Evolutionary conservation across 2,329 filamentous ascomycete genomes (phyloP).

Genomic region (Cercospora berteroae): DNA sequence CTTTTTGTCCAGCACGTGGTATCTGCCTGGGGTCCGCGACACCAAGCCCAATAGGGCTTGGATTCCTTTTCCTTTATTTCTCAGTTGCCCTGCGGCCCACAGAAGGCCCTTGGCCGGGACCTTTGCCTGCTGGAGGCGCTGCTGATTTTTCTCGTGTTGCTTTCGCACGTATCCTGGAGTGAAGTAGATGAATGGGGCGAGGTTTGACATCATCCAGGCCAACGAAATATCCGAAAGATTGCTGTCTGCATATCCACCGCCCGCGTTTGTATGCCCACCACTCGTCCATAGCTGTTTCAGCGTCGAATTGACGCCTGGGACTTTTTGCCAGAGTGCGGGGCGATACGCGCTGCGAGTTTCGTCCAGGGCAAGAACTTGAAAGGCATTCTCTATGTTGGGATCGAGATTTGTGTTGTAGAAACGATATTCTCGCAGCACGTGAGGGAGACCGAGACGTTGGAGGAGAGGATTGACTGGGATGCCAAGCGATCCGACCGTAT

Average conservation of each 20-base stretch:
- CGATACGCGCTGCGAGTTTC: slow-evolving; percentile 52
- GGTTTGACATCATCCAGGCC: slow-evolving; percentile 43
- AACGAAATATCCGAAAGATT: slow-evolving; percentile 39
- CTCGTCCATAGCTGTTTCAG: slow-evolving; percentile 56
- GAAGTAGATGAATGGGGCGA: slow-evolving; percentile 36
- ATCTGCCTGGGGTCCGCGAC: slow-evolving; percentile 13
- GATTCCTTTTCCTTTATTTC: slow-evolving; percentile 15
- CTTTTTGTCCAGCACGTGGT: slow-evolving; percentile 19
- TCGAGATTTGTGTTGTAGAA: slow-evolving; percentile 38
- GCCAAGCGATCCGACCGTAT: slow-evolving; percentile 46
- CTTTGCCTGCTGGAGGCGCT: slow-evolving; percentile 8
- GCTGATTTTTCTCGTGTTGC: slow-evolving; percentile 15
- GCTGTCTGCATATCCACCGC: slow-evolving; percentile 44
- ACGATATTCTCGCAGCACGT: slow-evolving; percentile 32
- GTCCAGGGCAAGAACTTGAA: slow-evolving; percentile 56
- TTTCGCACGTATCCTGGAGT: slow-evolving; percentile 32
- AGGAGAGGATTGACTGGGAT: slow-evolving; percentile 38
- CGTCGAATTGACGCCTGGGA: slow-evolving; percentile 29
- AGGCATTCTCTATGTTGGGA: slow-evolving; percentile 51
- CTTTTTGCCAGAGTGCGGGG: slow-evolving; percentile 50
- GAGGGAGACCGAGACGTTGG: slow-evolving; percentile 30
- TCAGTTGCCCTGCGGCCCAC: slow-evolving; percentile 17
- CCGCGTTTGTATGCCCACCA: slow-evolving; percentile 53
- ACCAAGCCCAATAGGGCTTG: slow-evolving; percentile 14
- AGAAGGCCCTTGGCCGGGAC: slow-evolving; percentile 12